Evolutionary conservation across 2,329 filamentous ascomycete genomes (phyloP), one percentile per base, ranked within the genome.

Genomic region (Trichoderma polysporum): DNA sequence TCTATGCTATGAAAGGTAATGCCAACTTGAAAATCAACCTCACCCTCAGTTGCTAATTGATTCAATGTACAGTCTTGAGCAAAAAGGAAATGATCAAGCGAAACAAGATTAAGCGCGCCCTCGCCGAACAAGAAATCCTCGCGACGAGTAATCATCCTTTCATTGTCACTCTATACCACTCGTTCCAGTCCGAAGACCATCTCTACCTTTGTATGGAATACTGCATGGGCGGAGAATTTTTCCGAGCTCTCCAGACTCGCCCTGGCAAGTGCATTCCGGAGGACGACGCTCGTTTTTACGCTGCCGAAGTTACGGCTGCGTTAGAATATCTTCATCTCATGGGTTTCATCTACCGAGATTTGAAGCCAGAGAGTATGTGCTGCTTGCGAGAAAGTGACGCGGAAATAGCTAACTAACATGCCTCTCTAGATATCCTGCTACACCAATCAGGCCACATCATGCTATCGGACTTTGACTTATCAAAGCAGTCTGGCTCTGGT

Each of bases 51-150:
- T 2, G 6, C 63, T 64, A 31, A 50, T 56, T 47, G n/a, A 41
- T 65, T 52, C 19, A 17, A 13, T 35, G 15, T 15, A 22, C 76
- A 98, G 95, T 99, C 6, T 78, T 99, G 79, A 98, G 94, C 85
- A 99, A 99, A 82, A 97, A 98, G 84, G 95, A 99, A 80, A 99
- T 99, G 95, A 99, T 99, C 80, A 99, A 99, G 84, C 91, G 95
- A 67, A 99, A 99, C 85, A 99, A 99, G 86, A 99, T 99, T 82
- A 99, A 99, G 86, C 89, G 95, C 76, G 95, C 95, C 15, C 85
- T 99, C 72, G 95, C 95, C 41, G 95, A 99, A 81, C 95, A 98
- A 78, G 95, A 99, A 79, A 99, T 99, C 71, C 84, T 99, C 63
- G 95, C 95, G 9, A 99, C 95, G 49, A 98, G 94, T 84, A 99